Percentiles rank a stretch among this genome's conserved stretches.
These are phyloP conservation scores for Gynostemma pentaphyllum DNA, from an alignment of 306 rosid genomes.

Conservation along the genomic window DNA sequence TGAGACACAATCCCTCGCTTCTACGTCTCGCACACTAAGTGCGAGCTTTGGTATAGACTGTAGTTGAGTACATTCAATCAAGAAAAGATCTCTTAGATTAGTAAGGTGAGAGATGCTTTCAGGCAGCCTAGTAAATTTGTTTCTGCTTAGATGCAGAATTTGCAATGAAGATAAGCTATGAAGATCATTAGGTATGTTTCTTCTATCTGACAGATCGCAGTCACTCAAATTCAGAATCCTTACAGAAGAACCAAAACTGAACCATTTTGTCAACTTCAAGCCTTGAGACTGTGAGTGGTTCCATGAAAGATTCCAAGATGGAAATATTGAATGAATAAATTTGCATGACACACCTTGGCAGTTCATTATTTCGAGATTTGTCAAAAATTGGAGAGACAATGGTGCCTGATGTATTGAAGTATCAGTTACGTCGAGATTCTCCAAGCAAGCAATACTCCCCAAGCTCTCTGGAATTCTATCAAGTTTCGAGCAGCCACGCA, in stretches of 20 bases:
- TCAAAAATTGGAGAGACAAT: conserved; percentile 5
- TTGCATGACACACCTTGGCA: not conserved
- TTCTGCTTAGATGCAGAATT: conserved; percentile 2
- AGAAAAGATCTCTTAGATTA: conserved; percentile 3
- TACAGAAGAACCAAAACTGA: not conserved
- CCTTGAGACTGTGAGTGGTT: not conserved
- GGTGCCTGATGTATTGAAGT: conserved; percentile 7
- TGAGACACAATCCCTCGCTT: conserved; percentile 9
- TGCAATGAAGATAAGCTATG: not conserved
- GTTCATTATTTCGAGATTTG: not conserved
- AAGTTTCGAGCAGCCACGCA: conserved; percentile 10
- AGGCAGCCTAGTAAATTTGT: conserved; percentile 4
- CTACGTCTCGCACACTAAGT: not conserved
- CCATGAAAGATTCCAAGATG: not conserved
- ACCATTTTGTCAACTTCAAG: not conserved
- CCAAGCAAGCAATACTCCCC: conserved; percentile 5
- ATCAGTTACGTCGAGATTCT: conserved; percentile 3
- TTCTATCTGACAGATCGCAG: conserved; percentile 2
- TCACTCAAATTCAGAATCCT: conserved; percentile 4
- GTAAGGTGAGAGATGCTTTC: conserved; percentile 12
- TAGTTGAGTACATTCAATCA: conserved; percentile 10
- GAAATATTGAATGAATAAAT: not conserved
- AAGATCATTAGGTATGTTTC: conserved; percentile 3
- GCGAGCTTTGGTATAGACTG: conserved; percentile 4
- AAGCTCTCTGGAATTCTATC: not conserved